Evolutionary conservation across 73 alveolate genomes (phyloP), one percentile per base, ranked within the genome.

Genomic region (Effrenium voratum): DNA sequence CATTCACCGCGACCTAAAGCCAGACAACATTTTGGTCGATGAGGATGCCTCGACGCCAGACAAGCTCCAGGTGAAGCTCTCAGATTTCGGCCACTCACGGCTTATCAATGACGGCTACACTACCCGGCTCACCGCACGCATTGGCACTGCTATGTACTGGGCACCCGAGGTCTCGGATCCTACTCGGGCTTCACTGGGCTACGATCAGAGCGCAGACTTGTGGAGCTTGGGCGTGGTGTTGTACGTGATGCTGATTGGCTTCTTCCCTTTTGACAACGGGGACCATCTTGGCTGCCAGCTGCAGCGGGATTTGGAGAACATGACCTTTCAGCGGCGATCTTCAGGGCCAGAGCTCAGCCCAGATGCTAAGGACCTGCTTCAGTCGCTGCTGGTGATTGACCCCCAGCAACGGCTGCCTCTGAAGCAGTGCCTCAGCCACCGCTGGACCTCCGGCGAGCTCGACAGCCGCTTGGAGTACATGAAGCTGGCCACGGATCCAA

Each of bases 141-240:
- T 90, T 44, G 97, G 97, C 97, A 90, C 97, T 8, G 97, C 97
- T 75, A 90, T 90, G 97, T 90, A 90, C 49, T 90, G 97, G 97
- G 97, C 97, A 12, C 97, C 97, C 2, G 97, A 90, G 97, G 97
- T 90, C 43, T 90, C 88, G 15, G 97, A 90, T 70, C 97, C 97
- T 22, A 41, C 32, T 19, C 63, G 43, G 57, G 97, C 97, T 30
- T 86, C 97, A 15, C 36, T 90, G 52, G 97, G 97, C 72, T 90
- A 90, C 87, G 97, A 90, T 43, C 97, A 90, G 26, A 45, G 43
- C 22, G 97, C 83, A 15, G 97, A 90, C 36, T 34, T 90, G 13
- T 90, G 97, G 97, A 90, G 97, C 32, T 68, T 90, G 88, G 97
- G 97, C 34, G 88, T 90, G 41, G 97, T 90, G 34, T 32, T 90